These are phyloP conservation scores for Pythium sp. DNA, from an alignment of 352 stramenopile species.

Conservation along the genomic window DNA sequence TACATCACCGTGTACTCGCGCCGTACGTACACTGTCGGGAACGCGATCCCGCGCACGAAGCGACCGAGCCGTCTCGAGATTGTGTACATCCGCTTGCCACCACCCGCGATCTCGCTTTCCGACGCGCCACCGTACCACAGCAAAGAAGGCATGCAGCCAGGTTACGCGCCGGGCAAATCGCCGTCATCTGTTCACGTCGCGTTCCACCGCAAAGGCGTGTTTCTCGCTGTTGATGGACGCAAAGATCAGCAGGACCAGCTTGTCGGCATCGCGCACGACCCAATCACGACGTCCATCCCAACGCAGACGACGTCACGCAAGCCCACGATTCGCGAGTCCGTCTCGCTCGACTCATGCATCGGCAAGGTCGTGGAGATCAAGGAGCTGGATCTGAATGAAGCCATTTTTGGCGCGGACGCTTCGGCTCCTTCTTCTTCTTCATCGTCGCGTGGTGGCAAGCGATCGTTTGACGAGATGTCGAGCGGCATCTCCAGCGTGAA, in stretches of 20 bases:
- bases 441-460: slow-evolving; percentile 36
- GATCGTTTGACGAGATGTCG: slow-evolving; percentile 80
- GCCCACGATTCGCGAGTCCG: slow-evolving; percentile 67
- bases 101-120: slow-evolving; percentile 58
- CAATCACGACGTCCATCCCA: slow-evolving; percentile 65
- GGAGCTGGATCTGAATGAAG: slow-evolving; percentile 43
- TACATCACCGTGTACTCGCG: slow-evolving; percentile 91
- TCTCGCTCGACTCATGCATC: slow-evolving; percentile 72
- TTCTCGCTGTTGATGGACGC: slow-evolving; percentile 71
- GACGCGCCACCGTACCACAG: slow-evolving; percentile 82
- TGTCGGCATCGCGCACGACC: slow-evolving; percentile 69
- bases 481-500: slow-evolving; percentile 26
- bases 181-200: slow-evolving; percentile 74
- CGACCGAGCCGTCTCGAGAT: slow-evolving; percentile 71
- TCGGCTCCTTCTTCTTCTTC: slow-evolving; percentile 9
- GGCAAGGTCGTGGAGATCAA: slow-evolving; percentile 84
- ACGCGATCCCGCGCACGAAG: slow-evolving; percentile 38
- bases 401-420: slow-evolving; percentile 10
- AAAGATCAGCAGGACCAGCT: slow-evolving; percentile 81
- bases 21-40: slow-evolving; percentile 39
- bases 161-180: slow-evolving; percentile 74
- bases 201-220: slow-evolving; percentile 78
- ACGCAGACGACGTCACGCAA: slow-evolving; percentile 57
- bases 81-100: slow-evolving; percentile 78
- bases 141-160: slow-evolving; percentile 86